A percentile compares a stretch with the other conserved stretches of the same genome.
These are phyloP conservation scores for Boletus huronensis DNA, from an alignment of 768 basidiomycete species.

Conservation along the genomic window DNA sequence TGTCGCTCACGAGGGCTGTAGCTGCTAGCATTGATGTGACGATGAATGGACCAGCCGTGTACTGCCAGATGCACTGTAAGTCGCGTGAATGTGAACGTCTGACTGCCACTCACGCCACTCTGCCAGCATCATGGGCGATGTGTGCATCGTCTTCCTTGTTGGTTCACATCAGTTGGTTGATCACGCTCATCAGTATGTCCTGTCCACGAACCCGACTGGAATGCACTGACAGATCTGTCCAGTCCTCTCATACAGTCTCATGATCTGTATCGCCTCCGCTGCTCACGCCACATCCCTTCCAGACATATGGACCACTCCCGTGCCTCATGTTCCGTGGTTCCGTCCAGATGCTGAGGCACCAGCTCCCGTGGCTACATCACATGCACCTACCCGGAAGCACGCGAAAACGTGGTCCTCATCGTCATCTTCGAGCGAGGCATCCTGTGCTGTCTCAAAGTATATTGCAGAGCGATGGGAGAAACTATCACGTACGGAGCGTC, in stretches of 20 bases:
- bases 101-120: constrained; percentile 4
- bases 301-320: constrained; percentile 49
- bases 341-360: constrained; percentile 6
- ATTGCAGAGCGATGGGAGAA: constrained; percentile 33
- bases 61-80: constrained; percentile 38
- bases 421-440: constrained; percentile 8
- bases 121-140: constrained; percentile 37
- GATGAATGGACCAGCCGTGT: constrained; percentile 38
- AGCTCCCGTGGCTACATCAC: background rate
- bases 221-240: constrained; percentile 1
- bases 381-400: constrained; percentile 10
- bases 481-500: constrained; percentile 22
- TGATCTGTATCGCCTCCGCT: constrained; percentile 45
- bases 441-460: constrained; percentile 28
- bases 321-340: constrained; percentile 63
- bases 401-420: constrained; percentile 4
- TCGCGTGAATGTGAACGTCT: background rate
- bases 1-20: constrained; percentile 18
- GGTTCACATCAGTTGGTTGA: constrained; percentile 47
- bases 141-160: constrained; percentile 50
- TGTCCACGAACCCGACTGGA: background rate
- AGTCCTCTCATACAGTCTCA: constrained; percentile 57
- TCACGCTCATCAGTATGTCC: constrained; percentile 43
- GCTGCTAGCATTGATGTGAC: constrained; percentile 50
- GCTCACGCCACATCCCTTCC: constrained; percentile 43